Base-by-base conservation (phyloP, 345 rosid genomes). In the Brassica nigra region DNA sequence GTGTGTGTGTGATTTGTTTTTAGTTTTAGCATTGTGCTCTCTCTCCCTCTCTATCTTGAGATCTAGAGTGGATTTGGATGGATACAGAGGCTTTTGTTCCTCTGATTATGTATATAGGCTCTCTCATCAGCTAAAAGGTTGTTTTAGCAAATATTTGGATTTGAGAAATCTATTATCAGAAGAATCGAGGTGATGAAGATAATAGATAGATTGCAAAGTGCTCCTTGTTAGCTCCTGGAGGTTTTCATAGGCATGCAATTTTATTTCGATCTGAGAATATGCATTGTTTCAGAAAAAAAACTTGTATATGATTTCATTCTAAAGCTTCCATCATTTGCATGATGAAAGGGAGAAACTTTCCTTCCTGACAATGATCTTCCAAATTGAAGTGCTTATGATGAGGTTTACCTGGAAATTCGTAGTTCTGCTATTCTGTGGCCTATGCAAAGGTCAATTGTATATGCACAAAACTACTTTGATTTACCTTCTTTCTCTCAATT, bases 111-210 rank as follows among this genome's bases (percentile, higher is more conserved):
- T 42, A 42, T 39, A 39, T 23, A 5, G 7, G 6, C 37, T 33
- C 37, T 23, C 27, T 23, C 27, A 33, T 36, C 39, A 36, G 39
- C 39, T 36, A 36, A 6, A 8, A 33, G 5, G 27, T 33, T 33
- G 36, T 33, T 33, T 33, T 33, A 33, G 36, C 36, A 33, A 23
- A 1, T 23, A 23, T 23, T 23, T 23, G 27, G 27, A 23, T 23
- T 23, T 23, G 27, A 23, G 27, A 23, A 23, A 23, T 23, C 27
- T 23, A 23, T 23, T 23, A 31, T 31, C 34, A 31, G 34, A 31
- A 31, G 34, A 31, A 31, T 54, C 8, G 71, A 65, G 28, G 62
- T 57, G 62, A 71, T 71, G 65, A 36, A 71, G 36, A 29, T 77
- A 28, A 68, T 61, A 31, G 39, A 52, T 4, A 10, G 63, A 18